phyloP scores from a whole-genome alignment of 148 eudicot species.

The Simmondsia chinensis region DNA sequence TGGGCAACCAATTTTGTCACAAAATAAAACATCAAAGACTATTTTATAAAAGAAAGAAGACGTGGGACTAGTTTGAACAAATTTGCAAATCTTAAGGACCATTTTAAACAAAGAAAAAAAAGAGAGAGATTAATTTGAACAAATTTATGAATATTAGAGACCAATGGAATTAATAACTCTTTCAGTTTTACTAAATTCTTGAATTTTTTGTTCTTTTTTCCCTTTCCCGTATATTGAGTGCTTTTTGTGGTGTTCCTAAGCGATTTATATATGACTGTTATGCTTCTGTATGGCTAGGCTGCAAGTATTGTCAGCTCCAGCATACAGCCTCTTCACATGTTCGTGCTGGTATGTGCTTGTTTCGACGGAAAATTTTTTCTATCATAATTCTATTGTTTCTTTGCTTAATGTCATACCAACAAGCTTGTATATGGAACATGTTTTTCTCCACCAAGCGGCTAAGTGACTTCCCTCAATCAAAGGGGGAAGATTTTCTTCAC shows the following conservation, averaged over 20 bases:
- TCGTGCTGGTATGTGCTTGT: slow-evolving; percentile 31
- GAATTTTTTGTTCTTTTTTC: slow-evolving; percentile 1
- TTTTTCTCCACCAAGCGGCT: too few relatives aligned
- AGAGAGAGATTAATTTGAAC: too few relatives aligned
- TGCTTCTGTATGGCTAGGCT: slow-evolving; percentile 14
- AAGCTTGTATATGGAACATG: background rate
- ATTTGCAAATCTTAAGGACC: too few relatives aligned
- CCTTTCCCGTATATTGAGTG: background rate
- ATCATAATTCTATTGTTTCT: background rate
- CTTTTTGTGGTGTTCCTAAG: background rate
- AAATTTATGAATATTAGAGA: too few relatives aligned
- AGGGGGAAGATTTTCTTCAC: too few relatives aligned
- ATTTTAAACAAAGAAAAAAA: background rate
- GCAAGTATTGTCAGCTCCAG: slow-evolving; percentile 30
- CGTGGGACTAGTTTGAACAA: too few relatives aligned
- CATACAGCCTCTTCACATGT: slow-evolving; percentile 33
- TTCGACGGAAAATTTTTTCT: too few relatives aligned
- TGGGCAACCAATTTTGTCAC: too few relatives aligned
- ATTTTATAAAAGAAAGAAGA: too few relatives aligned
- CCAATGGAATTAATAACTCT: too few relatives aligned
- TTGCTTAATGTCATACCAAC: background rate
- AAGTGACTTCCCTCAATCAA: too few relatives aligned
- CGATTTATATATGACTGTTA: background rate
- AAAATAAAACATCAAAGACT: too few relatives aligned
- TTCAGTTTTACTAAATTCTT: background rate